Evolutionary conservation across 805 yeast genomes (phyloP).

Genomic region (Candida anglica): DNA sequence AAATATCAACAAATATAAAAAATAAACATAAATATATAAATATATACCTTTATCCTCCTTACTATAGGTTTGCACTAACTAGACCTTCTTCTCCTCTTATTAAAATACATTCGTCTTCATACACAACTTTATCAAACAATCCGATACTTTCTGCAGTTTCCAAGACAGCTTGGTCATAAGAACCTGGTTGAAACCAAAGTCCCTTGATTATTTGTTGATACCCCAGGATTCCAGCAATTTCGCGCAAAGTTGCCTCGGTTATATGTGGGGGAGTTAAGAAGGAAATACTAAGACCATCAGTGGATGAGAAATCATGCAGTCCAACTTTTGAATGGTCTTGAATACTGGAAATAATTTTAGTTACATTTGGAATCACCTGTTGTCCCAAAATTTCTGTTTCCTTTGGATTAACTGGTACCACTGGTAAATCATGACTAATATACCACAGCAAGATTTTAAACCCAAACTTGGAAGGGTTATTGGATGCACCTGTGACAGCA

Average conservation of each 20-base stretch:
- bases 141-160: conserved; percentile 35
- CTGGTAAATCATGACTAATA: conserved; percentile 49
- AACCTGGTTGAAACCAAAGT: conserved; percentile 84
- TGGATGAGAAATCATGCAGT: conserved; percentile 18
- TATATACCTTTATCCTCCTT: not conserved
- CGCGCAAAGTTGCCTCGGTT: conserved; percentile 35
- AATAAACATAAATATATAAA: not conserved
- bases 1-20: conserved; percentile 1
- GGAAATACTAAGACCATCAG: conserved; percentile 53
- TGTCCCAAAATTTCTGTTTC: conserved; percentile 44
- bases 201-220: conserved; percentile 43
- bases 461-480: conserved; percentile 63
- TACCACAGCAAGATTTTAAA: conserved; percentile 71
- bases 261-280: conserved; percentile 74
- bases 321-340: conserved; percentile 14
- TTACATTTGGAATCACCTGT: conserved; percentile 30
- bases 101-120: conserved; percentile 64
- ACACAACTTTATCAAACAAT: conserved; percentile 27
- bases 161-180: conserved; percentile 53
- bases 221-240: conserved; percentile 37
- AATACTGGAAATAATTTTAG: conserved; percentile 19
- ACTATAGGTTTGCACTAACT: conserved; percentile 19
- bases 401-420: conserved; percentile 62
- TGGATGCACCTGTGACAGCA: conserved; percentile 71
- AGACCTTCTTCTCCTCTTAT: conserved; percentile 60